Conservation (phyloP, 169 alveolate species). For the Plasmodium yoelii region DNA sequence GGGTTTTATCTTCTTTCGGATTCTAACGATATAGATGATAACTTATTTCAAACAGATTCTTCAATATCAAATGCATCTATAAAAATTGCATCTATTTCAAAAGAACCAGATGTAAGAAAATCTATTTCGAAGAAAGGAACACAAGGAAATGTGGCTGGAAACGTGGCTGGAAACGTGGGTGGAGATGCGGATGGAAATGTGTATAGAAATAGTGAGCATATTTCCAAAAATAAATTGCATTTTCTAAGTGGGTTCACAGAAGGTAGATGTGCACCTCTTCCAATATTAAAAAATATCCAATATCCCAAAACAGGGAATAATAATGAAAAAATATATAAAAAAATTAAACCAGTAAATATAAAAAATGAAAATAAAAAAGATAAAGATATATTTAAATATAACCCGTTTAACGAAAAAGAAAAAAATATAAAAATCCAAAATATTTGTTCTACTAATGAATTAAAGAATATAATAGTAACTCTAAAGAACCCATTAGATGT, state of each 20-base stretch:
- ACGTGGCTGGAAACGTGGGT: too few species aligned
- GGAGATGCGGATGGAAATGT: not conserved
- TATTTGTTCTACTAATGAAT: conserved; percentile 29
- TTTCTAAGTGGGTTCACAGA: conserved; percentile 59
- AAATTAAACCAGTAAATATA: not conserved
- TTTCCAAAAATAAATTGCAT: conserved; percentile 25
- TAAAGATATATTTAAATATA: conserved; percentile 55
- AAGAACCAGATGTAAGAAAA: not conserved
- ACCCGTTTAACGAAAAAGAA: conserved; percentile 62
- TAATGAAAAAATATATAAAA: conserved; percentile 27
- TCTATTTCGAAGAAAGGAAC: not conserved
- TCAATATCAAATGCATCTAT: not conserved
- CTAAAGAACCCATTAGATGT: conserved; percentile 42
- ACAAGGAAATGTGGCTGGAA: not conserved
- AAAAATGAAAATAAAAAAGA: not conserved
- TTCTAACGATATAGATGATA: not conserved
- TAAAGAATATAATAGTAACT: conserved; percentile 40
- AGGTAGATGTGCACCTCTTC: conserved; percentile 66
- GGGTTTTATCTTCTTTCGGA: not conserved
- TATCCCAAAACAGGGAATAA: conserved; percentile 6
- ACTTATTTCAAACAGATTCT: not conserved
- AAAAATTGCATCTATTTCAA: not conserved
- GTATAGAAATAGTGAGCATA: not conserved
- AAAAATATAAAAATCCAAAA: conserved; percentile 36
- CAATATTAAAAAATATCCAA: conserved; percentile 29